These are phyloP conservation scores for Hyphopichia buzzinii DNA, from an alignment of 1,139 yeast genomes.

Conservation along the genomic window DNA sequence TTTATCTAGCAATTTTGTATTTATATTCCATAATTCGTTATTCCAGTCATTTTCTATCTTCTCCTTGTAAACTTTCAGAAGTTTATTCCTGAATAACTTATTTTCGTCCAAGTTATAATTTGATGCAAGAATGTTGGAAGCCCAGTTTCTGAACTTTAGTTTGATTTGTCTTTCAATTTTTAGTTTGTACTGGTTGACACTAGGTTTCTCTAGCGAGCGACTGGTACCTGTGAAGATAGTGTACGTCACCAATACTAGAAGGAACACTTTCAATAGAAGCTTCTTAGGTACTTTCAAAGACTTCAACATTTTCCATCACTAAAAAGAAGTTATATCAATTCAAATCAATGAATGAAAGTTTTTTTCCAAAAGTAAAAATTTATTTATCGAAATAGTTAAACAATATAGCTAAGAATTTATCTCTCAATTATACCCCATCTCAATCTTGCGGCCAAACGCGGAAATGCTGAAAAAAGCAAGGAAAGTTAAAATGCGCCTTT, in stretches of 20 bases:
- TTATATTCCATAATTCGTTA: constrained; percentile 29
- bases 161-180: constrained; percentile 12
- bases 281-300: constrained; percentile 8
- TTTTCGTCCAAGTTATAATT: constrained; percentile 20
- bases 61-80: constrained; percentile 13
- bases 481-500: no score
- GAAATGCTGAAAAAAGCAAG: background rate
- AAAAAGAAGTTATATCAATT: no score
- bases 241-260: constrained; percentile 11
- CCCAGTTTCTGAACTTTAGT: constrained; percentile 17
- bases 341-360: no score
- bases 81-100: constrained; percentile 12
- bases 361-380: no score
- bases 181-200: constrained; percentile 12
- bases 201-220: constrained; percentile 10
- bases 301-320: constrained; percentile 4
- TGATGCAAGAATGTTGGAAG: constrained; percentile 17
- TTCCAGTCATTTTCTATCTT: constrained; percentile 17
- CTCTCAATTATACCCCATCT: background rate
- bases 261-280: constrained; percentile 10
- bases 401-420: no score
- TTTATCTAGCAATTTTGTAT: constrained; percentile 9
- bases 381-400: no score
- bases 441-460: background rate
- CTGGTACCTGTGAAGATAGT: constrained; percentile 11